phyloP scores from a whole-genome alignment of 2,329 filamentous ascomycete genomes.

The Penicillium decumbens region DNA sequence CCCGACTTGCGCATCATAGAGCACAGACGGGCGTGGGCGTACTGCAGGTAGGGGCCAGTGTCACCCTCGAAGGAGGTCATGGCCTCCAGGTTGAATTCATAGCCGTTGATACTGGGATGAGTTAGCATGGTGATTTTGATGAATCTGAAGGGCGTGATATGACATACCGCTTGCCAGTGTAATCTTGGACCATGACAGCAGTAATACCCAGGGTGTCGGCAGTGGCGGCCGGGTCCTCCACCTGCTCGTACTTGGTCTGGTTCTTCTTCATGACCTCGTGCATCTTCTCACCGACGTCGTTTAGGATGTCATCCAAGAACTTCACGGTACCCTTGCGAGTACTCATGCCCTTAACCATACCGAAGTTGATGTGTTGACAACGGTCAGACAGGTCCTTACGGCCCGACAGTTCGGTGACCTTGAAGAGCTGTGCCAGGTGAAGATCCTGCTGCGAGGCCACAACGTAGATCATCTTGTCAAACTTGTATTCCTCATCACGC shows the following conservation, averaged over 20 bases:
- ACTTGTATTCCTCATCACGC: constrained; percentile 57
- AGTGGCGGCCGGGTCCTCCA: constrained; percentile 73
- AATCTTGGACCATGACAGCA: constrained; percentile 96
- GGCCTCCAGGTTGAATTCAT: constrained; percentile 61
- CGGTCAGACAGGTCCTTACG: constrained; percentile 55
- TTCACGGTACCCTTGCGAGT: constrained; percentile 67
- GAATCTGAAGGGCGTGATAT: background rate
- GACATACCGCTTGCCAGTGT: constrained; percentile 81
- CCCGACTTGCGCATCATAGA: constrained; percentile 56
- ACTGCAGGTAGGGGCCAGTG: constrained; percentile 62
- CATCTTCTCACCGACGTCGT: constrained; percentile 87
- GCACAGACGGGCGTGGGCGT: constrained; percentile 58
- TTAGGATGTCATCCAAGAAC: constrained; percentile 67
- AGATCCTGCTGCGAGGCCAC: constrained; percentile 62
- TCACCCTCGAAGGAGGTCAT: constrained; percentile 65
- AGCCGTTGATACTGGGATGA: constrained; percentile 53
- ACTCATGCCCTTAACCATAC: constrained; percentile 63
- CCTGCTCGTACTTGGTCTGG: constrained; percentile 80
- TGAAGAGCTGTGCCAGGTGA: constrained; percentile 61
- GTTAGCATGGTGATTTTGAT: constrained; percentile 47
- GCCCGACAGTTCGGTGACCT: constrained; percentile 60
- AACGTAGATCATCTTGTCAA: constrained; percentile 66
- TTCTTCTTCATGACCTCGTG: constrained; percentile 96
- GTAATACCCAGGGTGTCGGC: constrained; percentile 90
- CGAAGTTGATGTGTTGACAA: constrained; percentile 62